Conservation (phyloP, 83 land plant species). For the Picea abies region DNA sequence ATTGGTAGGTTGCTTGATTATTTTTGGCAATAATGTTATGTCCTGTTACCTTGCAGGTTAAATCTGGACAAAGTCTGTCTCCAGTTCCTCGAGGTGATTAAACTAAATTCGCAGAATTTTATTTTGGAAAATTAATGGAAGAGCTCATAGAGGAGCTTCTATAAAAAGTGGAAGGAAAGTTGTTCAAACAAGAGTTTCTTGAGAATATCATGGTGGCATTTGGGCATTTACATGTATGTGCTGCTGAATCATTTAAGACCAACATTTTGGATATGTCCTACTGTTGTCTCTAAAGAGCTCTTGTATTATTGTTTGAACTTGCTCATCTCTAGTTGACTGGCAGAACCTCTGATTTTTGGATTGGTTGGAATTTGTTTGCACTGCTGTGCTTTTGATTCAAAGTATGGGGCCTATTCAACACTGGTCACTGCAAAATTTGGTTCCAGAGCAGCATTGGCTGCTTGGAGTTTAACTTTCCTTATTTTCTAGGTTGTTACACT, state of each 20-base stretch:
- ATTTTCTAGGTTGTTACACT: too few relatives aligned
- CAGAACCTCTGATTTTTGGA: too few relatives aligned
- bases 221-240: neutral
- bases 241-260: neutral
- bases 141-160: neutral
- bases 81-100: neutral
- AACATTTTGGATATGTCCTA: neutral
- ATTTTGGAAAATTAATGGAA: neutral
- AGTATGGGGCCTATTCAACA: too few relatives aligned
- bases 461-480: too few relatives aligned
- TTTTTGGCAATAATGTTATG: neutral
- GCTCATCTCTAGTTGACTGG: neutral
- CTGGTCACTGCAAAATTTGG: too few relatives aligned
- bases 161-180: too few relatives aligned
- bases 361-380: too few relatives aligned
- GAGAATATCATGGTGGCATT: neutral
- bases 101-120: neutral
- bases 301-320: conserved; percentile 8
- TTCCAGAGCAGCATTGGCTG: too few relatives aligned
- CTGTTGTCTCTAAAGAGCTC: neutral
- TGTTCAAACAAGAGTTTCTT: neutral
- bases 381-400: too few relatives aligned
- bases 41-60: neutral
- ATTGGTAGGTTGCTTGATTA: neutral
- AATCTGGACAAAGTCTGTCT: neutral